Conservation (phyloP, 164 flowering plant genomes). For the Amborella trichopoda region DNA sequence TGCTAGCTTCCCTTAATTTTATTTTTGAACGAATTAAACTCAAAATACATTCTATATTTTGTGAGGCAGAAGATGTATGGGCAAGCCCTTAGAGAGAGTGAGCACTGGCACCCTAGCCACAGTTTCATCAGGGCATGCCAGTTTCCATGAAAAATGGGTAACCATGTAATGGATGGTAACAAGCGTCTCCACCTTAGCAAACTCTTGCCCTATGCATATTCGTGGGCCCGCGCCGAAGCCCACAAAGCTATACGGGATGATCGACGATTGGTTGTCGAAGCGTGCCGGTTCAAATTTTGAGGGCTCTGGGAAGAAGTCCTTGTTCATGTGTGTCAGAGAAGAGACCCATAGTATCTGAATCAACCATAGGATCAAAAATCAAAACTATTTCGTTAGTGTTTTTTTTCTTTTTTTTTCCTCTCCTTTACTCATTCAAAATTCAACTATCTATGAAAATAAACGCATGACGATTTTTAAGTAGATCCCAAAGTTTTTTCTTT, state of each 20-base stretch:
- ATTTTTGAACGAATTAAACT: too few species aligned
- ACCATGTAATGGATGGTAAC: slow-evolving; percentile 35
- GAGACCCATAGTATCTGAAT: slow-evolving; percentile 49
- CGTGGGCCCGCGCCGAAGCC: slow-evolving; percentile 64
- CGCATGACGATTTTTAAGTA: too few species aligned
- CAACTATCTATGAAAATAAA: too few species aligned
- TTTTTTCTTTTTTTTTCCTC: too few species aligned
- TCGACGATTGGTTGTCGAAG: slow-evolving; percentile 33
- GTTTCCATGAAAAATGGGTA: slow-evolving; percentile 42
- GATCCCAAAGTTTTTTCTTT: too few species aligned
- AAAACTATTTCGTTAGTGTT: too few species aligned
- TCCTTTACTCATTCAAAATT: too few species aligned
- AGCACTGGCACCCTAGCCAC: slow-evolving; percentile 31
- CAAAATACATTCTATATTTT: too few species aligned
- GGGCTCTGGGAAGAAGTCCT: slow-evolving; percentile 39
- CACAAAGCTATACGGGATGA: slow-evolving; percentile 40
- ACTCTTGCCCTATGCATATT: slow-evolving; percentile 56
- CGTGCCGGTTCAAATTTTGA: slow-evolving; percentile 43
- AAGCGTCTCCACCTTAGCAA: slow-evolving; percentile 44
- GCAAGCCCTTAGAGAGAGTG: slow-evolving; percentile 24
- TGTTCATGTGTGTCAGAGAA: slow-evolving; percentile 48
- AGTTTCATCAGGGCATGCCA: slow-evolving; percentile 13
- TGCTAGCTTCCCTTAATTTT: too few species aligned
- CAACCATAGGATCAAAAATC: too few species aligned
- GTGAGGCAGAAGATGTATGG: slow-evolving; percentile 19